These are phyloP conservation scores for Scheffersomyces amazonensis DNA, from an alignment of 805 yeast genomes.

Conservation along the genomic window DNA sequence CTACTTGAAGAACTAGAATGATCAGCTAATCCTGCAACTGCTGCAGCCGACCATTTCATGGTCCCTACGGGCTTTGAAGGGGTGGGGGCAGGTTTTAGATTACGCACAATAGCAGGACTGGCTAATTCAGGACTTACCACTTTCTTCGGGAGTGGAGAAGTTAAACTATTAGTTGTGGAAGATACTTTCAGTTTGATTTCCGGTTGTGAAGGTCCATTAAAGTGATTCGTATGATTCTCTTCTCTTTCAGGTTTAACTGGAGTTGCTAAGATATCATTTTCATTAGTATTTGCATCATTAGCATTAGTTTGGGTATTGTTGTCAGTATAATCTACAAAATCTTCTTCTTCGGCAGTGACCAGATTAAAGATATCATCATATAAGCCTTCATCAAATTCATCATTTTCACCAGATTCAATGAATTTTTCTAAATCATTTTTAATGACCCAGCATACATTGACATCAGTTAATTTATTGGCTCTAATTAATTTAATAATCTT, in stretches of 20 bases:
- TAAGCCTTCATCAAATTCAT: constrained; percentile 37
- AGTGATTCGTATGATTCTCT: background rate
- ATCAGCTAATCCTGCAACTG: constrained; percentile 29
- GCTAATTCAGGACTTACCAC: constrained; percentile 23
- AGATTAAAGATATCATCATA: constrained; percentile 38
- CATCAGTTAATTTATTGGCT: constrained; percentile 20
- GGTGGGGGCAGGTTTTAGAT: constrained; percentile 52
- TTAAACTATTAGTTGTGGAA: background rate
- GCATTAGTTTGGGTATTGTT: background rate
- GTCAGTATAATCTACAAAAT: constrained; percentile 8
- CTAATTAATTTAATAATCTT: constrained; percentile 28
- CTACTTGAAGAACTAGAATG: constrained; percentile 1
- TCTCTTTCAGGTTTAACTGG: background rate
- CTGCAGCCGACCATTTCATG: constrained; percentile 57
- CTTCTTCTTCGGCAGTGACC: constrained; percentile 6
- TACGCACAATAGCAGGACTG: constrained; percentile 39
- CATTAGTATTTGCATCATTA: background rate
- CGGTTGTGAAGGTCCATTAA: background rate
- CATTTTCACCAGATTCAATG: constrained; percentile 36
- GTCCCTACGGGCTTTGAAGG: constrained; percentile 54
- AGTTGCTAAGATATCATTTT: background rate
- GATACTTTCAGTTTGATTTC: background rate
- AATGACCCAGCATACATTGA: constrained; percentile 30
- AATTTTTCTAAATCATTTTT: constrained; percentile 39
- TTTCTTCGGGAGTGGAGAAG: constrained; percentile 7